Evolutionary conservation across 164 flowering plant species (phyloP).

Genomic region (Vitis cinerea): DNA sequence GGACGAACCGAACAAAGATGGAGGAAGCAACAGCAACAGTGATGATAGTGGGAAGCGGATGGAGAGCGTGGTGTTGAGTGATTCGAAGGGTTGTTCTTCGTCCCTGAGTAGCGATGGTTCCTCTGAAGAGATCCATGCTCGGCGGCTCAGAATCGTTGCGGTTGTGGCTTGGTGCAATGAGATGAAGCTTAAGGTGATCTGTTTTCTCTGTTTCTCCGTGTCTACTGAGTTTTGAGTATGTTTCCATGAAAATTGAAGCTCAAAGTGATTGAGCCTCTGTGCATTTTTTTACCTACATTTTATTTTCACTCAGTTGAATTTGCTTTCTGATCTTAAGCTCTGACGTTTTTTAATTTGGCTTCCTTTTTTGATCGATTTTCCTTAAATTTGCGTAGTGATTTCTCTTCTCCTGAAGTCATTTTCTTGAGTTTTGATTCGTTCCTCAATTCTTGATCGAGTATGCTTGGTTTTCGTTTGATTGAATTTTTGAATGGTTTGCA

Average conservation of each 20-base stretch:
- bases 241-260: too few species aligned
- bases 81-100: conserved; percentile 31
- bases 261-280: too few species aligned
- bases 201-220: not conserved
- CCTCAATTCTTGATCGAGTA: too few species aligned
- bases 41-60: not conserved
- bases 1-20: conserved; percentile 1
- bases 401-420: too few species aligned
- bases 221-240: too few species aligned
- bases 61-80: conserved; percentile 22
- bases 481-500: too few species aligned
- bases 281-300: too few species aligned
- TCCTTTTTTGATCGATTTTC: too few species aligned
- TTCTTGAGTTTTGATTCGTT: too few species aligned
- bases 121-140: conserved; percentile 18
- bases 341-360: not conserved
- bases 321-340: not conserved
- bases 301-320: not conserved
- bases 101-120: conserved; percentile 24
- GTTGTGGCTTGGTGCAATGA: conserved; percentile 26
- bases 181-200: conserved; percentile 39
- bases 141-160: conserved; percentile 15
- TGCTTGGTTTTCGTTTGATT: too few species aligned
- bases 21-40: not conserved
- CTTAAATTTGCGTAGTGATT: too few species aligned